Conservation (phyloP, 768 basidiomycete species). For the Leccinellum albellum region DNA sequence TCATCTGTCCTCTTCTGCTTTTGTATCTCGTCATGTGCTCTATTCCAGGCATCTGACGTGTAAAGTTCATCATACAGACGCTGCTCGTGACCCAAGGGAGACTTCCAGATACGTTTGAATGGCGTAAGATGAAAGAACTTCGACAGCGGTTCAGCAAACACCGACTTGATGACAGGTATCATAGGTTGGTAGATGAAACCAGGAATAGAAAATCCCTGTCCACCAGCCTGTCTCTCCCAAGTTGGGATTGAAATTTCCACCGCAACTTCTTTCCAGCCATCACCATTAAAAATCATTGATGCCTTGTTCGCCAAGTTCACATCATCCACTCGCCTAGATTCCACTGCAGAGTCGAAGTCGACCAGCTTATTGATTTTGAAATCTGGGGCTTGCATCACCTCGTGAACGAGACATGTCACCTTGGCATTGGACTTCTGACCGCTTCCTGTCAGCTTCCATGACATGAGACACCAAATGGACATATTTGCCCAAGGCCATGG, state of each 20-base stretch:
- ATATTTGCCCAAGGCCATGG: slow-evolving; percentile 18
- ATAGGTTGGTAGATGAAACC: background rate
- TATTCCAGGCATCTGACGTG: slow-evolving; percentile 16
- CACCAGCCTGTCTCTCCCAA: background rate
- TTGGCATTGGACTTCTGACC: slow-evolving; percentile 1
- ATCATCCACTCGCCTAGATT: background rate
- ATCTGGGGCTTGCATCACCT: background rate
- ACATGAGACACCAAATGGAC: slow-evolving; percentile 8
- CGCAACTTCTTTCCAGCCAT: background rate
- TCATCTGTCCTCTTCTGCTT: background rate
- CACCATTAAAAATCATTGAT: background rate
- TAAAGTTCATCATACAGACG: slow-evolving; percentile 20
- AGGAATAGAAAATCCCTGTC: background rate
- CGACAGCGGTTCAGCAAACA: background rate
- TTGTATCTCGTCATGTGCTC: slow-evolving; percentile 20
- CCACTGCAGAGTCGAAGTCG: background rate
- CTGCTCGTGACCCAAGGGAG: background rate
- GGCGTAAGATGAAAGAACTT: background rate
- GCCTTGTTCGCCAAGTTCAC: background rate
- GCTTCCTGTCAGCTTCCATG: slow-evolving; percentile 6
- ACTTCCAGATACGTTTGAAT: background rate
- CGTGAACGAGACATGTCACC: background rate
- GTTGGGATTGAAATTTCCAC: background rate
- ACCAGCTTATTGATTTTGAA: background rate
- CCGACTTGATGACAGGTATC: background rate